Percentiles rank a stretch among this genome's conserved stretches.
Conservation (phyloP, 164 flowering plant genomes). For the Vitis rotundifolia region DNA sequence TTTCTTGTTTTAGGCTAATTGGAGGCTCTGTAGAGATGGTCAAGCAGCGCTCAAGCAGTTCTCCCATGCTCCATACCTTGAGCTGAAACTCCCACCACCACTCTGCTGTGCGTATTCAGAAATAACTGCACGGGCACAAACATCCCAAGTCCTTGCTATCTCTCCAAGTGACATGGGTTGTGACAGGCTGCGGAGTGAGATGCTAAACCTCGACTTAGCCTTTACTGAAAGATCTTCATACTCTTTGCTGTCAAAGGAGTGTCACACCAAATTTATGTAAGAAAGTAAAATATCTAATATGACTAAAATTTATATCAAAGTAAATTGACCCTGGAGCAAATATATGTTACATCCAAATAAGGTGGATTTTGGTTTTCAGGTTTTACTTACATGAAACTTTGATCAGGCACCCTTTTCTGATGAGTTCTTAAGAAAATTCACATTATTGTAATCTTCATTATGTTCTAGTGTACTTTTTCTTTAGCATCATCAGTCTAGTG, state of each 20-base stretch:
- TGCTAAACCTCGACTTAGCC: conserved; percentile 62
- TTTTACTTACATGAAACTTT: too few species aligned
- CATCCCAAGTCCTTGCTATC: conserved; percentile 85
- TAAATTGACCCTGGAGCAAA: too few species aligned
- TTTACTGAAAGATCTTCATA: conserved; percentile 70
- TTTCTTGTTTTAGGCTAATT: too few species aligned
- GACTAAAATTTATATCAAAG: too few species aligned
- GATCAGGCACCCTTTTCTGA: too few species aligned
- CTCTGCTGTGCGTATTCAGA: conserved; percentile 66
- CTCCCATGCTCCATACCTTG: conserved; percentile 84
- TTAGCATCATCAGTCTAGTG: too few species aligned
- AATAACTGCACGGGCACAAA: conserved; percentile 68
- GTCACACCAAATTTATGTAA: neutral
- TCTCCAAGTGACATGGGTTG: conserved; percentile 75
- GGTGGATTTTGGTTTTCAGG: too few species aligned
- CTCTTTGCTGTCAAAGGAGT: conserved; percentile 50
- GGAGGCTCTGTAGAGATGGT: neutral
- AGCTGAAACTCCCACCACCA: conserved; percentile 90
- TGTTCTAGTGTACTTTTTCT: too few species aligned
- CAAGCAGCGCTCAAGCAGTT: conserved; percentile 50
- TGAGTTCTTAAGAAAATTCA: too few species aligned
- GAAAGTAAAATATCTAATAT: too few species aligned
- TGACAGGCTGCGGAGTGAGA: conserved; percentile 62
- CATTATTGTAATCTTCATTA: too few species aligned
- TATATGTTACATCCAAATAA: too few species aligned